Evolutionary conservation across 495 filamentous ascomycete genomes (phyloP).

Genomic region (Penicillium pulvis): DNA sequence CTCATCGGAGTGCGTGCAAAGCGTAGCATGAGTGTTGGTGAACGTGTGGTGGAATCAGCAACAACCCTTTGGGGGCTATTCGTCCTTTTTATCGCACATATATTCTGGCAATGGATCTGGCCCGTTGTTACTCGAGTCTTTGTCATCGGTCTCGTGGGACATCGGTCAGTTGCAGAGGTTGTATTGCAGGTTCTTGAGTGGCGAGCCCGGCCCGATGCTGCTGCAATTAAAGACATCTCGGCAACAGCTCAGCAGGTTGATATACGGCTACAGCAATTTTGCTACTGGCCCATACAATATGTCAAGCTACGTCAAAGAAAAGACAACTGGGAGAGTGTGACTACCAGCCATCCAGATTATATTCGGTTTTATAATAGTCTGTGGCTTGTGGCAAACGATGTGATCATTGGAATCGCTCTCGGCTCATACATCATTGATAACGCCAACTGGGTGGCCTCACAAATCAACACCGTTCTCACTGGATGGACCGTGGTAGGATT

Average conservation of each 20-base stretch:
- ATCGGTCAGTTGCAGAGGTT: constrained; percentile 78
- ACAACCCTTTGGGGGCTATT: constrained; percentile 78
- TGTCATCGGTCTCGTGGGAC: constrained; percentile 74
- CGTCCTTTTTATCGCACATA: constrained; percentile 65
- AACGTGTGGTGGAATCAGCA: constrained; percentile 92
- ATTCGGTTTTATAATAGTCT: constrained; percentile 99
- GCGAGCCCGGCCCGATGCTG: constrained; percentile 75
- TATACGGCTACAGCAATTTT: constrained; percentile 96
- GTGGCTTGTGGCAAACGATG: constrained; percentile 98
- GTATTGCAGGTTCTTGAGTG: constrained; percentile 83
- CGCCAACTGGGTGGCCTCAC: constrained; percentile 76
- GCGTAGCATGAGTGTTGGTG: constrained; percentile 86
- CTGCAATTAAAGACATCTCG: constrained; percentile 91
- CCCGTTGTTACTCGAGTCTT: constrained; percentile 75
- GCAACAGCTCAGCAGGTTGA: constrained; percentile 98
- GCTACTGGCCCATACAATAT: constrained; percentile 98
- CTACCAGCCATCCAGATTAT: constrained; percentile 94
- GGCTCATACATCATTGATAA: constrained; percentile 98
- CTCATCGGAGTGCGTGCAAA: constrained; percentile 78
- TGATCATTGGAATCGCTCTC: constrained; percentile 96
- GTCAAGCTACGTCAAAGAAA: constrained; percentile 84
- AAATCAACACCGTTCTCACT: constrained; percentile 76
- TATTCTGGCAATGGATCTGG: constrained; percentile 75
- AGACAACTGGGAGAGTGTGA: constrained; percentile 93
- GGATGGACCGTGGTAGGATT: constrained; percentile 88